Conservation (phyloP, 768 basidiomycete genomes). For the Strobilomyces dryophilus region DNA sequence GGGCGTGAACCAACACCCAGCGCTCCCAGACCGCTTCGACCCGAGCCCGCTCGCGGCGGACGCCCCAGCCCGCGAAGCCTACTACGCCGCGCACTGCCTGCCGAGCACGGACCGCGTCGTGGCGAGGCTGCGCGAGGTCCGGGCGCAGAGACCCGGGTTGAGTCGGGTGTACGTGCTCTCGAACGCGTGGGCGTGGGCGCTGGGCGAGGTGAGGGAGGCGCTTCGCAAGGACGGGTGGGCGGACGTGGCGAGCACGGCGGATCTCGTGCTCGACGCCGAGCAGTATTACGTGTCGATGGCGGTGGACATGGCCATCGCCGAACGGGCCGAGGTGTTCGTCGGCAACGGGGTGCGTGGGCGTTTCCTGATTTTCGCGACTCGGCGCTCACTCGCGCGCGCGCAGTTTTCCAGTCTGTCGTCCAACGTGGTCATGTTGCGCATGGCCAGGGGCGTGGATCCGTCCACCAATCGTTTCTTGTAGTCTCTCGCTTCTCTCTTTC, state of each 20-base stretch:
- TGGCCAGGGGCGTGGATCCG: constrained; percentile 40
- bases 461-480: constrained; percentile 41
- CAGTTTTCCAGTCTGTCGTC: constrained; percentile 48
- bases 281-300: constrained; percentile 48
- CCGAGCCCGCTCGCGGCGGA: constrained; percentile 12
- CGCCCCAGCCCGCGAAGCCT: constrained; percentile 1
- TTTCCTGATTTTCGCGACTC: no score
- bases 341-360: constrained; percentile 51
- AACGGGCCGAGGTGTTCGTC: constrained; percentile 54
- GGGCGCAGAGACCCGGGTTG: constrained; percentile 29
- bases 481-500: background rate
- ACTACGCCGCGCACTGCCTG: constrained; percentile 32
- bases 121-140: constrained; percentile 31
- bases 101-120: constrained; percentile 43
- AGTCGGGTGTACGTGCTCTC: constrained; percentile 46
- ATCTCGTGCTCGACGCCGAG: constrained; percentile 39
- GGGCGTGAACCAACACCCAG: constrained; percentile 47
- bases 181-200: constrained; percentile 45
- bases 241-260: constrained; percentile 40
- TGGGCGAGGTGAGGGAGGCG: constrained; percentile 35
- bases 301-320: constrained; percentile 59
- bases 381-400: background rate
- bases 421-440: constrained; percentile 46
- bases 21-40: constrained; percentile 38
- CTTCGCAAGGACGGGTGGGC: constrained; percentile 48